Base-by-base conservation (phyloP, 1,284 basidiomycete species). In the Cryptococcus sp. region DNA sequence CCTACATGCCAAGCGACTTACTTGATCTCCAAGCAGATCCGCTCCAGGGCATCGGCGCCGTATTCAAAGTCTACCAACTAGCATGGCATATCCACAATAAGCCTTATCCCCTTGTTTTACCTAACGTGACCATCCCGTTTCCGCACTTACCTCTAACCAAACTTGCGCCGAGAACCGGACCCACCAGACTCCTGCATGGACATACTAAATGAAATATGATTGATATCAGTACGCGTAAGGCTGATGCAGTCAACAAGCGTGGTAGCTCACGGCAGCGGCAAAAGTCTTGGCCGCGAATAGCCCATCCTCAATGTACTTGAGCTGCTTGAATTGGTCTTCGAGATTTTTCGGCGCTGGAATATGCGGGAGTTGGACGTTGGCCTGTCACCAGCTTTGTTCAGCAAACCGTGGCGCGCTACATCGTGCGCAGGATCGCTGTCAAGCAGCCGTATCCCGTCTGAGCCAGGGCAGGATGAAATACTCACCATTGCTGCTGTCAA, bases 401-500 rank as follows among this genome's bases (percentile, higher is more conserved):
- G 8, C 29, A 10, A 7, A 5, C 13, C 13, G 29, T 34, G 16
- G 38, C 39, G 26, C 40, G 40, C 13, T 25, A n/a, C 15, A n/a
- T 19, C 17, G 17, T 5, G 25, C 25, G 17, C 38, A 20, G 40
- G 16, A 25, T 38, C 19, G 4, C 10, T 11, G 15, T 43, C 16
- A 29, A 29, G 41, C 41, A 43, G 41, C 3, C 19, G 1, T 25
- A n/a, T 29, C 25, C 10, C 49, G 46, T 22, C 20, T 7, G 15
- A 41, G 10, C 22, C n/a, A 22, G 39, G 13, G 13, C 13, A 48
- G 34, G 40, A 43, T n/a, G 56, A 15, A 26, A n/a, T n/a, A 78
- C 83, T 44, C 39, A 88, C 89, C 89, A 93, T 91, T 66, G 83
- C 86, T 20, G 85, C 73, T 0, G 88, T 92, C 25, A 87, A 79